phyloP scores from a whole-genome alignment of 2,329 filamentous ascomycete species.

The Apiospora aurea region DNA sequence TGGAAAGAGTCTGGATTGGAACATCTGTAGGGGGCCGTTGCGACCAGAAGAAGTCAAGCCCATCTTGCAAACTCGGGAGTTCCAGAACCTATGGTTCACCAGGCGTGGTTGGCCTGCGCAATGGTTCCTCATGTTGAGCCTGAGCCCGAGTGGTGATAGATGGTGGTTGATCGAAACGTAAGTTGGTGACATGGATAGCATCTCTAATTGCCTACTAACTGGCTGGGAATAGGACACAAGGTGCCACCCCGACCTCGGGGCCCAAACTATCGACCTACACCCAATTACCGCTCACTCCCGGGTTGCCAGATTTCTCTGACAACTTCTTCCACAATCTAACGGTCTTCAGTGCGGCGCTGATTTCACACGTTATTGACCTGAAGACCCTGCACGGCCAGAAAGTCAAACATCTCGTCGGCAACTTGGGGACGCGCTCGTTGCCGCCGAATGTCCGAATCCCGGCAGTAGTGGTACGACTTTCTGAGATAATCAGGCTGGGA shows the following conservation, averaged over 20 bases:
- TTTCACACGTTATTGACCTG: slow-evolving; percentile 58
- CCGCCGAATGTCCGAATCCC: slow-evolving; percentile 55
- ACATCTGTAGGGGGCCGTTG: slow-evolving; percentile 55
- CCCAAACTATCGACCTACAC: slow-evolving; percentile 43
- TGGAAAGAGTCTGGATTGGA: slow-evolving; percentile 72
- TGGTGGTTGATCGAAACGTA: slow-evolving; percentile 80
- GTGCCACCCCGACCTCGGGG: slow-evolving; percentile 29
- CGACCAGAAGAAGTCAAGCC: slow-evolving; percentile 63
- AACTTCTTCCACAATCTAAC: slow-evolving; percentile 61
- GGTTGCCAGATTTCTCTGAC: slow-evolving; percentile 53
- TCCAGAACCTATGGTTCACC: slow-evolving; percentile 73
- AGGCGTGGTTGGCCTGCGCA: slow-evolving; percentile 73
- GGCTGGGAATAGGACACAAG: slow-evolving; percentile 26
- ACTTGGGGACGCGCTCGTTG: slow-evolving; percentile 47
- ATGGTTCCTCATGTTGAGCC: slow-evolving; percentile 76
- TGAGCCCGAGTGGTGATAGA: slow-evolving; percentile 75
- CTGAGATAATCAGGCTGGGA: slow-evolving; percentile 46
- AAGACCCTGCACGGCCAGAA: slow-evolving; percentile 54
- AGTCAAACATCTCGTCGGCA: slow-evolving; percentile 48
- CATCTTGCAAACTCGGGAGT: slow-evolving; percentile 68
- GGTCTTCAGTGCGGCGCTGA: slow-evolving; percentile 57
- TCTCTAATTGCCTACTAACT: not conserved
- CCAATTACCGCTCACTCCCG: slow-evolving; percentile 52
- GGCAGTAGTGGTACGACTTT: slow-evolving; percentile 56
- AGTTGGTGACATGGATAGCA: slow-evolving; percentile 39